Evolutionary conservation across 306 rosid genomes (phyloP).

Genomic region (Amphicarpaea edgeworthii): DNA sequence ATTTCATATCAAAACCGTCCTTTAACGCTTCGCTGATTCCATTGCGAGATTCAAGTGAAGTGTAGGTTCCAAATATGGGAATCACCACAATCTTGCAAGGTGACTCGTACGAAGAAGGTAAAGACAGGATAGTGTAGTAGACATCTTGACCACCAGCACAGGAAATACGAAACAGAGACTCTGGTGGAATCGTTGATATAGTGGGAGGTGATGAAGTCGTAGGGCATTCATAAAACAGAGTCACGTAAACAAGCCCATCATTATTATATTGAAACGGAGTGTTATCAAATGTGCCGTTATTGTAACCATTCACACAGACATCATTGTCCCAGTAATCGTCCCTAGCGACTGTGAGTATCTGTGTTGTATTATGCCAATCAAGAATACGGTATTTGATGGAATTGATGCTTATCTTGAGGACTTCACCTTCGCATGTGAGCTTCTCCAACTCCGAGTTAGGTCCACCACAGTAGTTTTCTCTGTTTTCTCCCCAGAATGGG

Average conservation of each 20-base stretch:
- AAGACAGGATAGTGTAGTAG: no score
- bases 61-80: no score
- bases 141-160: no score
- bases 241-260: not conserved
- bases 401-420: conserved; percentile 14
- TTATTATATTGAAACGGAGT: not conserved
- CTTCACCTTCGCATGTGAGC: not conserved
- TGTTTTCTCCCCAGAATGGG: conserved; percentile 48
- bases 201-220: no score
- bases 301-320: not conserved
- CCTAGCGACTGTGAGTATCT: conserved; percentile 36
- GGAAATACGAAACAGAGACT: no score
- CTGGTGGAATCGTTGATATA: no score
- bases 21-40: no score
- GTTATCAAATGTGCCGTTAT: conserved; percentile 25
- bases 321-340: conserved; percentile 30
- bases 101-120: no score
- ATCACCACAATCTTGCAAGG: no score
- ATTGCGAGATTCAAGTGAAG: no score
- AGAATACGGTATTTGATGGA: conserved; percentile 38
- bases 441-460: not conserved
- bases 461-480: conserved; percentile 37
- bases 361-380: not conserved
- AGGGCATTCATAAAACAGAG: conserved; percentile 30
- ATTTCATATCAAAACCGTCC: conserved; percentile 30